Base-by-base conservation (phyloP, 495 filamentous ascomycete genomes). In the Xylaria grammica region DNA sequence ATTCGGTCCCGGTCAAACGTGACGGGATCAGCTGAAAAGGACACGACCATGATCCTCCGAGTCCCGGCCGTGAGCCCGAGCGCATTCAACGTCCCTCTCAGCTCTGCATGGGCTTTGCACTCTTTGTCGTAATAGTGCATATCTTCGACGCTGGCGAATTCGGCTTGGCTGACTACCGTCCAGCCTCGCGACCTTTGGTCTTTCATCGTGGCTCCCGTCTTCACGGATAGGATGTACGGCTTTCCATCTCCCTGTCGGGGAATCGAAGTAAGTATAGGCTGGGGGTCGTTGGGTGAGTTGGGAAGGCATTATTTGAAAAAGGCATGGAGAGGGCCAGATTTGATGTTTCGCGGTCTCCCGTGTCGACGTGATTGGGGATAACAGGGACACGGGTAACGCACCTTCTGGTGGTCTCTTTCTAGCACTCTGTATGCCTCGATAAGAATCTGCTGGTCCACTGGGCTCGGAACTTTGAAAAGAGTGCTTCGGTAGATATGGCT, bases 81-180 rank as follows among this genome's bases (percentile, higher is more conserved):
- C 15, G 30, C n/a, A 27, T 56, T 56, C 8, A 79, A 75, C 10
- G 57, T 46, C 60, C 79, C 80, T 82, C 89, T 91, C 42, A 91
- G 74, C 49, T 71, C 77, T 59, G 76, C 75, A 63, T 92, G 89
- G 17, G 88, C 89, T 61, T 79, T 78, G 70, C 88, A 90, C 62
- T 85, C 80, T 5, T 62, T 70, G 74, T 92, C 89, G 67, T 90
- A 92, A 72, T 85, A 92, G 67, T 86, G 74, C 85, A 91, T 87
- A 74, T 92, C 90, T 10, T 87, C 89, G 56, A 87, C 51, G 42
- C 70, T 85, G 6, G 81, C 80, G 65, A 92, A 92, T 45, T 81
- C 81, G 55, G 80, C 83, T 69, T 85, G 81, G 13, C 84, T 82
- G 9, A 83, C 79, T 42, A 91, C 59, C 6, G 84, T 91, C 77